Base-by-base conservation (phyloP, 305 asterid species). In the Fraxinus baroniana region DNA sequence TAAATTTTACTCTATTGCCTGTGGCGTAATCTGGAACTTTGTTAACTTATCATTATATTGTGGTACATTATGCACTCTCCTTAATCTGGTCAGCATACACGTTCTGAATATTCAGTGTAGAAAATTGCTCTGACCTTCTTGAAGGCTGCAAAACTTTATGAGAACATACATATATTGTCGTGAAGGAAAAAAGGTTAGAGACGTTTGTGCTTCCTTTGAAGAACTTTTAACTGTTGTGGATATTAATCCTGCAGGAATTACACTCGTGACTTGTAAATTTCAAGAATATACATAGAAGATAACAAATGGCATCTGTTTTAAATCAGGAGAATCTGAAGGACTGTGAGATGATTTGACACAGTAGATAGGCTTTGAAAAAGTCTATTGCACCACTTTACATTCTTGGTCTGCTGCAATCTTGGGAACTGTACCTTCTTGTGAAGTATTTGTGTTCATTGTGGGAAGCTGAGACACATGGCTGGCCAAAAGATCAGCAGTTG, bases 401-500 rank as follows among this genome's bases (percentile, higher is more conserved):
- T 57, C 66, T 4, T 57, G 66, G 2, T 57, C 66, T 6, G 7
- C 26, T 57, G 26, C n/a, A 76, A n/a, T 33, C 52, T 32, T 36
- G 37, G 28, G 60, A 41, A 76, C 33, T 7, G 3, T 22, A 15
- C 37, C 39, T 12, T 64, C 79, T 44, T 41, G 24, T 22, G 79
- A 37, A 44, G 12, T 39, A 5, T 62, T 36, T 41, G 24, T 60
- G 12, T 18, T 13, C 35, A 36, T 64, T 78, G 66, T 41, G 7
- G 35, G 26, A 76, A 73, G 57, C 74, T 10, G 76, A 66, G 55
- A 79, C 35, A 24, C 46, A 87, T 83, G 90, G 83, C 84, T 57
- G 83, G 84, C 24, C 57, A 15, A 36, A 78, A 78, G 74, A 74
- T 49, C 75, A 84, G 79, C 64, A 74, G 24, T 20, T 79, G 37